Conservation (phyloP, 139 green algal species). For the Bryopsis sp. region DNA sequence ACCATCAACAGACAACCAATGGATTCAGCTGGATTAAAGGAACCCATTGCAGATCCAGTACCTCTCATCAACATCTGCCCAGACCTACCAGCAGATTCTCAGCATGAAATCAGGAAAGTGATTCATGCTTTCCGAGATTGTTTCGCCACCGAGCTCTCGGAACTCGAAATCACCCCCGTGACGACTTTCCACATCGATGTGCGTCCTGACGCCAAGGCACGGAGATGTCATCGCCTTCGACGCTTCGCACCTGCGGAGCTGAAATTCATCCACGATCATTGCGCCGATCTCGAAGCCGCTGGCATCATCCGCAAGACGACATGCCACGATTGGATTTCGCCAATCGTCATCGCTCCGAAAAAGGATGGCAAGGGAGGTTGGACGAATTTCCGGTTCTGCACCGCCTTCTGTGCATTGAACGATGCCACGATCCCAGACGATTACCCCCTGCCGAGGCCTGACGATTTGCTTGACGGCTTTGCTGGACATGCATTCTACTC, state of each 20-base stretch:
- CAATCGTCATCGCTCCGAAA: too few relatives aligned
- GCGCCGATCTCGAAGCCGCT: too few relatives aligned
- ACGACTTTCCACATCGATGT: neutral
- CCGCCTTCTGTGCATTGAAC: neutral
- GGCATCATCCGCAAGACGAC: too few relatives aligned
- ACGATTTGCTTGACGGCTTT: neutral
- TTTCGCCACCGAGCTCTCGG: neutral
- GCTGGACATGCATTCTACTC: neutral
- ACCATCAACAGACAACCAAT: too few relatives aligned
- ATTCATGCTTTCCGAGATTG: neutral
- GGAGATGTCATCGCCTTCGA: neutral
- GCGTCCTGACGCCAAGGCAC: neutral
- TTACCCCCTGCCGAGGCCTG: neutral
- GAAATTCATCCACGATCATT: neutral
- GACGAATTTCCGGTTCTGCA: neutral
- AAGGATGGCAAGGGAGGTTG: too few relatives aligned
- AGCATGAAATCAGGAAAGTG: too few relatives aligned
- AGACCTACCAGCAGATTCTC: too few relatives aligned
- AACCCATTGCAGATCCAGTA: too few relatives aligned
- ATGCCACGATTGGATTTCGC: too few relatives aligned
- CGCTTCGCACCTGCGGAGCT: neutral
- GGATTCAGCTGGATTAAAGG: too few relatives aligned
- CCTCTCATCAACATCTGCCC: too few relatives aligned
- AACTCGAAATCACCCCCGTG: neutral
- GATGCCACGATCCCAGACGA: neutral